Percentiles rank a stretch among this genome's conserved stretches.
Conservation (phyloP, 2,329 filamentous ascomycete species). For the Neonectria neomacrospora region DNA sequence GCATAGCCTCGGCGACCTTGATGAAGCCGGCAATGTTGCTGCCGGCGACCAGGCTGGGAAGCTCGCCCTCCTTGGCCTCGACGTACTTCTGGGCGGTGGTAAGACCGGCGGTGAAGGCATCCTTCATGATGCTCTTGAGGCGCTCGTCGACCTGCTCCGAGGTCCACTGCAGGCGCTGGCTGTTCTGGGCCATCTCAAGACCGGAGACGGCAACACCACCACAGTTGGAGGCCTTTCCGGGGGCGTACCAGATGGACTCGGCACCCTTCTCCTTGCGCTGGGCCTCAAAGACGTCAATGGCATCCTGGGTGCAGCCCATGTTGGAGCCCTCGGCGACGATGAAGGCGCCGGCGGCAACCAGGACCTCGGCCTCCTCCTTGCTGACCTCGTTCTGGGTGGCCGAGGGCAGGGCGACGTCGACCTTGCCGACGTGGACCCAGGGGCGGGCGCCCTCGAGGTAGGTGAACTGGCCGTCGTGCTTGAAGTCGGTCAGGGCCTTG, state of each 20-base stretch:
- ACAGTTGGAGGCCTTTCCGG: slow-evolving; percentile 96
- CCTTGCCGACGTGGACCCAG: slow-evolving; percentile 88
- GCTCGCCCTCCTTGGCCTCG: slow-evolving; percentile 79
- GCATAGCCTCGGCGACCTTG: slow-evolving; percentile 95
- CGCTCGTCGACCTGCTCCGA: slow-evolving; percentile 89
- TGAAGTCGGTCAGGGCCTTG: slow-evolving; percentile 80
- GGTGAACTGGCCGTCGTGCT: slow-evolving; percentile 76
- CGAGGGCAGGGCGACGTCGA: slow-evolving; percentile 91
- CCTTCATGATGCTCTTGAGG: slow-evolving; percentile 95
- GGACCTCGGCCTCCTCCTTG: slow-evolving; percentile 85
- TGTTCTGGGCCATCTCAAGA: slow-evolving; percentile 99
- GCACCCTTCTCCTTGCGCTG: slow-evolving; percentile 75
- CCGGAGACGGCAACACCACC: slow-evolving; percentile 97
- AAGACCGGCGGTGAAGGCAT: slow-evolving; percentile 89
- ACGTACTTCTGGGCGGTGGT: slow-evolving; percentile 92
- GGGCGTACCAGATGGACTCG: slow-evolving; percentile 90
- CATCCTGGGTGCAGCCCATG: slow-evolving; percentile 98
- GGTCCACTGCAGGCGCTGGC: slow-evolving; percentile 85
- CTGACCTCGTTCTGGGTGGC: slow-evolving; percentile 99
- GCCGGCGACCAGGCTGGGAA: slow-evolving; percentile 90
- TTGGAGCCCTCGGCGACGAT: slow-evolving; percentile 97
- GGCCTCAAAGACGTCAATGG: slow-evolving; percentile 92
- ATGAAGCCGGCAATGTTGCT: slow-evolving; percentile 98
- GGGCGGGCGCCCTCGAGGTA: slow-evolving; percentile 90
- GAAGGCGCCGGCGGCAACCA: slow-evolving; percentile 79